phyloP scores from a whole-genome alignment of 2,329 filamentous ascomycete species.

The Trematosphaeria pertusa region DNA sequence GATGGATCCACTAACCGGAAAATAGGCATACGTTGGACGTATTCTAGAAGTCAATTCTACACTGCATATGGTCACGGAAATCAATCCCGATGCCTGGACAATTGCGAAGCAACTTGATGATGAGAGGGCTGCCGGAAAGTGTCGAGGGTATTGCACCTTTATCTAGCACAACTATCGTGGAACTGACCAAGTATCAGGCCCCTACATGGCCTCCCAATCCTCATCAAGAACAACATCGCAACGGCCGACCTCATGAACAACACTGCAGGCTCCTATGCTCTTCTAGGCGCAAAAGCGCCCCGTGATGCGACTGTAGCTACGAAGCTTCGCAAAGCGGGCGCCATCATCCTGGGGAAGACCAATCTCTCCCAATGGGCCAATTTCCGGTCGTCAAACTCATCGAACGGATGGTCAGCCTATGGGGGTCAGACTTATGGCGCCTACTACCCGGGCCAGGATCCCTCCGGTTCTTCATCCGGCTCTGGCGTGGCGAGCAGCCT shows the following conservation, averaged over 20 bases:
- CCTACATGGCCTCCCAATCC: constrained; percentile 69
- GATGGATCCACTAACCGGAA: no score
- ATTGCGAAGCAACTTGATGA: constrained; percentile 59
- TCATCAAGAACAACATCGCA: constrained; percentile 73
- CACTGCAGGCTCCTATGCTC: constrained; percentile 68
- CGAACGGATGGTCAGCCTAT: constrained; percentile 69
- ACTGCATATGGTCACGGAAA: constrained; percentile 60
- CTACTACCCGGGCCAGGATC: constrained; percentile 68
- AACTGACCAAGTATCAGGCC: constrained; percentile 46
- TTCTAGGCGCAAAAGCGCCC: constrained; percentile 65
- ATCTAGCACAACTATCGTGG: not conserved
- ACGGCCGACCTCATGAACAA: constrained; percentile 69
- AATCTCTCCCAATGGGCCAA: constrained; percentile 72
- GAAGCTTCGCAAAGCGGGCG: constrained; percentile 67
- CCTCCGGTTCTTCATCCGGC: constrained; percentile 67
- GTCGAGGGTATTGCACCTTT: constrained; percentile 49
- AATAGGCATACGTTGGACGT: constrained; percentile 58
- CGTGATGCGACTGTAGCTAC: constrained; percentile 65
- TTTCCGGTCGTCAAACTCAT: constrained; percentile 63
- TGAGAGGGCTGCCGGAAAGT: constrained; percentile 55
- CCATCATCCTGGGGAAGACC: constrained; percentile 70
- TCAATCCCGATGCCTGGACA: constrained; percentile 62
- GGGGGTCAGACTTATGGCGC: constrained; percentile 68
- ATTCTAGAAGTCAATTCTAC: constrained; percentile 62
- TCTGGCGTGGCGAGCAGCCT: constrained; percentile 66